A percentile compares a stretch with the other conserved stretches of the same genome.
These are phyloP conservation scores for Chaetomium fimeti DNA, from an alignment of 495 filamentous ascomycete species.

Conservation along the genomic window DNA sequence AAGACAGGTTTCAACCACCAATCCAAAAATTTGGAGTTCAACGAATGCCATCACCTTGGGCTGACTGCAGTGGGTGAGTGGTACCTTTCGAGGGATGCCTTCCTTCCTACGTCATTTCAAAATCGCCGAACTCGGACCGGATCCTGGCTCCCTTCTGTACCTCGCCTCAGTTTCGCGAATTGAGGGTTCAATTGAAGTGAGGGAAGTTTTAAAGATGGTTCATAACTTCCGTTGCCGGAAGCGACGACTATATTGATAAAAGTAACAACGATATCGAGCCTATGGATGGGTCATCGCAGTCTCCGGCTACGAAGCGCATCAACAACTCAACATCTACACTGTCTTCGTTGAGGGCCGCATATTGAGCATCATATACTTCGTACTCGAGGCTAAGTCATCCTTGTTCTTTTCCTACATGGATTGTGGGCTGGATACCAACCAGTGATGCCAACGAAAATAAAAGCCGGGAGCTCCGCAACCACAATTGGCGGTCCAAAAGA, in stretches of 20 bases:
- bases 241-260: no score
- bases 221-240: no score
- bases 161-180: neutral
- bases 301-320: neutral
- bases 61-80: no score
- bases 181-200: neutral
- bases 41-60: no score
- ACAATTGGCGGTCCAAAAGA: constrained; percentile 1
- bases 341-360: neutral
- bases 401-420: neutral
- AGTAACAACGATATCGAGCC: no score
- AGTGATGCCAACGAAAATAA: constrained; percentile 5
- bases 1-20: no score
- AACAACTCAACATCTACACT: neutral
- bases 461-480: neutral
- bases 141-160: neutral
- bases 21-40: no score
- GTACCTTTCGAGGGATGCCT: no score
- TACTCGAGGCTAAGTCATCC: neutral
- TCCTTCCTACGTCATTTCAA: constrained; percentile 1
- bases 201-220: no score
- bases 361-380: neutral
- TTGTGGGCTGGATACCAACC: neutral
- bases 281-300: no score
- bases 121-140: constrained; percentile 3